Base-by-base conservation (phyloP, 148 eudicot genomes). In the Rhododendron henanense region DNA sequence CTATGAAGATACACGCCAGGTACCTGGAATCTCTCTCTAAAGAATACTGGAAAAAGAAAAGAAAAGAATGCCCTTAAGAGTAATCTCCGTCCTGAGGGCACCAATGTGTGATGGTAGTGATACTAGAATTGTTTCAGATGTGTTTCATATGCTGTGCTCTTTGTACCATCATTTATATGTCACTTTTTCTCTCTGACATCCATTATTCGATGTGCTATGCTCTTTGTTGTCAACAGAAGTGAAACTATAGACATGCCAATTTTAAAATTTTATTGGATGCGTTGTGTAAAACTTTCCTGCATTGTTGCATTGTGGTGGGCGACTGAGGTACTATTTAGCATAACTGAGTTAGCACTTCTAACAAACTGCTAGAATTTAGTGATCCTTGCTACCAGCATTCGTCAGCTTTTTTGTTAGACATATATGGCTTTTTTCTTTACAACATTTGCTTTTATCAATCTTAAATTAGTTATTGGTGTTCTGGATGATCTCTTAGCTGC, bases 1-100 rank as follows among this genome's bases (percentile, higher is more conserved):
- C 33, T 97, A 95, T 83, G 98, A 97, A 93, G 99, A 97, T 89
- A 93, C 93, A 55, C 94, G 90, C 63, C 99, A 97, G 98, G 99
- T 95, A 67, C 35, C 35, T 10, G 74, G 33, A 67, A 67, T 67
- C 74, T 25, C 73, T 67, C 33, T 25, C 74, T 67, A 28, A 67
- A 9, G 15, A 3, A 67, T 10, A 67, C 33, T 28, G 25, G 48
- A 75, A 57, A 28, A 57, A 37, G 3, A 14, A 14, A 33, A 13
- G 78, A 16, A 31, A 74, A 74, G 9, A 41, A 2, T 78, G 74
- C 74, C 48, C 51, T 78, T 4, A 21, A 78, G n/a, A 37, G 81
- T 21, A 39, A 78, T n/a, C 25, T 41, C 25, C 15, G 4, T 78
- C 14, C n/a, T 18, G 48, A 35, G 51, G 15, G 81, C 13, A 5